These are phyloP conservation scores for Nemania serpens DNA, from an alignment of 2,329 filamentous ascomycete species.

Conservation along the genomic window DNA sequence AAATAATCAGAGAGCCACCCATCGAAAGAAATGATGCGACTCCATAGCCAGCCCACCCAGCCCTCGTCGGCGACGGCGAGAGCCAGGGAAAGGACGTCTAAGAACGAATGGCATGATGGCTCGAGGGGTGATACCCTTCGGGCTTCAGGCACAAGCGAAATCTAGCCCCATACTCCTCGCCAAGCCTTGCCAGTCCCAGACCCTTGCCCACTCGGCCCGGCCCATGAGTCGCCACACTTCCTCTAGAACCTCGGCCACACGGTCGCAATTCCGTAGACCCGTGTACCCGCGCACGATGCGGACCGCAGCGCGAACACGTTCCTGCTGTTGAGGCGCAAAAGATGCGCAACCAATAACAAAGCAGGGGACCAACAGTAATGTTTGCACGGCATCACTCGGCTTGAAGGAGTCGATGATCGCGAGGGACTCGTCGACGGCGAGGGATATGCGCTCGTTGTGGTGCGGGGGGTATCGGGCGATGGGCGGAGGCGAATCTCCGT, in stretches of 20 bases:
- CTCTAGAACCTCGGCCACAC: constrained; percentile 58
- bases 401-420: constrained; percentile 59
- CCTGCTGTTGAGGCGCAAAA: constrained; percentile 57
- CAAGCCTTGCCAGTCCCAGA: constrained; percentile 68
- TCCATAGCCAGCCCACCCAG: background rate
- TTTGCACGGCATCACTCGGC: constrained; percentile 62
- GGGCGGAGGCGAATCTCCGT: constrained; percentile 51
- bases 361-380: constrained; percentile 63
- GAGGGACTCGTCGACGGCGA: constrained; percentile 62
- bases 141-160: constrained; percentile 55
- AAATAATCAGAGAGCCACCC: background rate
- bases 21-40: background rate
- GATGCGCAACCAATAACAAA: constrained; percentile 65
- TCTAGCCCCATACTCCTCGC: constrained; percentile 58
- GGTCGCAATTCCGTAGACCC: constrained; percentile 62
- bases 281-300: constrained; percentile 61
- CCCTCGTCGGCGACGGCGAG: background rate
- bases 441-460: constrained; percentile 56
- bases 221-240: constrained; percentile 66
- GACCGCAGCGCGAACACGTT: constrained; percentile 56
- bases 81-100: background rate
- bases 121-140: background rate
- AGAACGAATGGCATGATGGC: background rate
- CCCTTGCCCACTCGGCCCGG: constrained; percentile 58
- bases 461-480: constrained; percentile 52